Conservation (phyloP, 768 basidiomycete genomes). For the Tulasnella sp. region DNA sequence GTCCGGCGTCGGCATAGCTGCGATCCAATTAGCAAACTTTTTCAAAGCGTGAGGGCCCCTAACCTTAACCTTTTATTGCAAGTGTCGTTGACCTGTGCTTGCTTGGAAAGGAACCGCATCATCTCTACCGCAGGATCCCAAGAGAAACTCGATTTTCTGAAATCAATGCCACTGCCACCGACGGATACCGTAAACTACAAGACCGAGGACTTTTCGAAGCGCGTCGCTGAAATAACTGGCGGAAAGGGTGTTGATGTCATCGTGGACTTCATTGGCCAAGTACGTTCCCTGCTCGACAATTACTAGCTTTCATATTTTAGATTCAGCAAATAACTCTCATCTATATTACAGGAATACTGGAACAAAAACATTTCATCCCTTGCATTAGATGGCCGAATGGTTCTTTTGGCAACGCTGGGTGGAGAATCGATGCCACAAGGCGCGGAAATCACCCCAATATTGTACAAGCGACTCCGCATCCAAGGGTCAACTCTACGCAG, state of each 20-base stretch:
- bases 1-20: slow-evolving; percentile 84
- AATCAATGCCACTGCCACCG: slow-evolving; percentile 56
- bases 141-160: slow-evolving; percentile 75
- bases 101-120: slow-evolving; percentile 52
- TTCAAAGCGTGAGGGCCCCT: slow-evolving; percentile 62
- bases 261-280: slow-evolving; percentile 75
- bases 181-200: slow-evolving; percentile 83
- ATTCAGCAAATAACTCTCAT: slow-evolving; percentile 38
- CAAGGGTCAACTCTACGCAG: slow-evolving; percentile 85
- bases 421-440: slow-evolving; percentile 43
- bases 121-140: slow-evolving; percentile 82
- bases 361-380: slow-evolving; percentile 36
- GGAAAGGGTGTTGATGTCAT: slow-evolving; percentile 76
- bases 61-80: not conserved
- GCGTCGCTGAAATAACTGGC: slow-evolving; percentile 63
- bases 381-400: slow-evolving; percentile 37
- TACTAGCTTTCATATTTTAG: slow-evolving; percentile 17
- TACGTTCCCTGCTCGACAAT: not conserved
- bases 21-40: slow-evolving; percentile 77
- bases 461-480: slow-evolving; percentile 81
- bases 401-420: slow-evolving; percentile 34
- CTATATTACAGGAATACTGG: slow-evolving; percentile 36
- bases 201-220: slow-evolving; percentile 71
- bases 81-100: slow-evolving; percentile 19
- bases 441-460: slow-evolving; percentile 60